These are phyloP conservation scores for Cruciata laevipes DNA, from an alignment of 257 asterid genomes.

Conservation along the genomic window DNA sequence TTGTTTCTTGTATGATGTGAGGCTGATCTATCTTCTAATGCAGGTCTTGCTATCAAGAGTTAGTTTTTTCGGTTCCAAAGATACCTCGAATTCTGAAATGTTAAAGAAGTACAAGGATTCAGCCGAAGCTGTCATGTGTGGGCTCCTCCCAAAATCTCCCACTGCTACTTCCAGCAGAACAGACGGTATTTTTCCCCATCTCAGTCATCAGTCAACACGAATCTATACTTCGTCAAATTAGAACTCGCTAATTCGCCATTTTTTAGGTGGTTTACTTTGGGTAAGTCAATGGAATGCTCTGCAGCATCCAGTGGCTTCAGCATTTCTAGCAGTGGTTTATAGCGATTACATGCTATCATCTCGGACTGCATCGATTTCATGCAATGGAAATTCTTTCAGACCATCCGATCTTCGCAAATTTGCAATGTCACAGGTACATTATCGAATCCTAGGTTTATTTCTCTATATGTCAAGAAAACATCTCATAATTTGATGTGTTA, in stretches of 20 bases:
- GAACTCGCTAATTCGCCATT: neutral
- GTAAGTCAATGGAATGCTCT: constrained; percentile 77
- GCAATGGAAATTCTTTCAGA: constrained; percentile 39
- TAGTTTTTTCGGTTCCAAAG: constrained; percentile 58
- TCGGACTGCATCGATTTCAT: constrained; percentile 42
- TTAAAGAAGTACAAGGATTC: constrained; percentile 52
- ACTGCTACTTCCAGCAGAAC: constrained; percentile 77
- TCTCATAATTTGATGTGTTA: neutral
- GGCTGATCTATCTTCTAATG: constrained; percentile 7
- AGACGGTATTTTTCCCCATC: constrained; percentile 28
- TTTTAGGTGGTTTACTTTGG: constrained; percentile 81
- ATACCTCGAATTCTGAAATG: constrained; percentile 26
- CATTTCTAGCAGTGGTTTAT: constrained; percentile 66
- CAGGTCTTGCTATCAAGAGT: constrained; percentile 82
- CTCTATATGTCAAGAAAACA: neutral
- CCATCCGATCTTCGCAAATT: constrained; percentile 60
- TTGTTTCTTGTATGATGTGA: neutral
- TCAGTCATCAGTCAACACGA: neutral
- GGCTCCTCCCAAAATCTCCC: constrained; percentile 70
- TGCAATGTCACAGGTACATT: constrained; percentile 63
- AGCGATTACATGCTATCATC: constrained; percentile 82
- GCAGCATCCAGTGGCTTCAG: constrained; percentile 84
- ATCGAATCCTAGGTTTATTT: constrained; percentile 2
- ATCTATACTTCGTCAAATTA: neutral
- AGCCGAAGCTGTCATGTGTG: constrained; percentile 91